Conservation (phyloP, 345 rosid genomes). For the Linum tenue region DNA sequence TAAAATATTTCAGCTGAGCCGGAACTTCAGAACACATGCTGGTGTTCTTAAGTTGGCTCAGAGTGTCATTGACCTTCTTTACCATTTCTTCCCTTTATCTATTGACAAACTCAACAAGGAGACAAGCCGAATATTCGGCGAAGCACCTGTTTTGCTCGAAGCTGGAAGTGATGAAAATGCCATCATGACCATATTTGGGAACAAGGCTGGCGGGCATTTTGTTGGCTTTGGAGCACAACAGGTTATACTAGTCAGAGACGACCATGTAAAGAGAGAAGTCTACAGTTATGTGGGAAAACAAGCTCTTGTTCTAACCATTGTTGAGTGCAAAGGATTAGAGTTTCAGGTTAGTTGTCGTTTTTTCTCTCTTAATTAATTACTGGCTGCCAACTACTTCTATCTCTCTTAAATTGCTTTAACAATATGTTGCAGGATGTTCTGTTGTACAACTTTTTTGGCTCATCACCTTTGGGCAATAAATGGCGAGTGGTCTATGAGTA, state of each 20-base stretch:
- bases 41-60: slow-evolving; percentile 45
- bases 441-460: slow-evolving; percentile 42
- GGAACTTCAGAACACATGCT: slow-evolving; percentile 46
- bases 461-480: slow-evolving; percentile 32
- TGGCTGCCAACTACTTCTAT: not conserved
- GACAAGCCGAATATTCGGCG: slow-evolving; percentile 34
- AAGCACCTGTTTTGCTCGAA: slow-evolving; percentile 41
- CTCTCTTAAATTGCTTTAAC: not conserved
- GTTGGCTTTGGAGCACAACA: slow-evolving; percentile 48
- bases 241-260: slow-evolving; percentile 42
- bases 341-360: slow-evolving; percentile 31
- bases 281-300: slow-evolving; percentile 30
- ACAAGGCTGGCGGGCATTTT: slow-evolving; percentile 11
- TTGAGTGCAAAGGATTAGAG: slow-evolving; percentile 48
- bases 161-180: slow-evolving; percentile 26
- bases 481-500: slow-evolving; percentile 46
- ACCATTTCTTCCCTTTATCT: slow-evolving; percentile 29
- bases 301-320: slow-evolving; percentile 38
- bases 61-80: slow-evolving; percentile 41
- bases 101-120: slow-evolving; percentile 33
- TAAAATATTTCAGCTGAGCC: slow-evolving; percentile 28
- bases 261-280: slow-evolving; percentile 23
- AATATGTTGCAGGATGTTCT: slow-evolving; percentile 33
- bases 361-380: not conserved
- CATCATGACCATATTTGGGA: slow-evolving; percentile 34